Conservation (phyloP, 352 stramenopile genomes). For the Blastocystis sp. region DNA sequence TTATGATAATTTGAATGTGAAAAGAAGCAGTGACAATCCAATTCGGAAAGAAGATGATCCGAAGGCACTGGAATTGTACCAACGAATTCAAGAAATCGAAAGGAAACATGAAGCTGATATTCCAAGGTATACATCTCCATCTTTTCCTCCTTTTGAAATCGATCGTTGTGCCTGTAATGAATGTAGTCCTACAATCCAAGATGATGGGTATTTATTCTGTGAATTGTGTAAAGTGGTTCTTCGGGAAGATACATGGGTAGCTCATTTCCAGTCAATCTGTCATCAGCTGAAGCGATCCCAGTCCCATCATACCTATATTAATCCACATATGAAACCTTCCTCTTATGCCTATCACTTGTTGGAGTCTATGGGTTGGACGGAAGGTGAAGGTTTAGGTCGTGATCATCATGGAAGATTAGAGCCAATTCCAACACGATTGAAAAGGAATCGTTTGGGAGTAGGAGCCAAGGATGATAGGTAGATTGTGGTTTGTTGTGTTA, state of each 20-base stretch:
- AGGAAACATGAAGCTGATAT: not conserved
- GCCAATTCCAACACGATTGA: constrained; percentile 46
- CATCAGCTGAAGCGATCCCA: constrained; percentile 38
- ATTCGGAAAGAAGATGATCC: not conserved
- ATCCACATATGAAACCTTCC: constrained; percentile 3
- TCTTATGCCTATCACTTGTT: constrained; percentile 14
- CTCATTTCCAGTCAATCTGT: constrained; percentile 30
- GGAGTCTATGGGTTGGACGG: constrained; percentile 53
- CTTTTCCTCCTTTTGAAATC: not conserved
- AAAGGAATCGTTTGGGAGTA: constrained; percentile 49
- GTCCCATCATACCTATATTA: constrained; percentile 30
- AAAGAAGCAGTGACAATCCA: not conserved
- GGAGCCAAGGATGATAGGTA: constrained; percentile 24
- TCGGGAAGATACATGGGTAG: not conserved
- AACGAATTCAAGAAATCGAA: constrained; percentile 52
- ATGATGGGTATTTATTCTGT: constrained; percentile 11
- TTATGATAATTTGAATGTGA: constrained; percentile 7
- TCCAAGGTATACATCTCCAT: not conserved
- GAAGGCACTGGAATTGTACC: not conserved
- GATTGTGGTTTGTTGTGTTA: not conserved
- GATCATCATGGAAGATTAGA: constrained; percentile 38
- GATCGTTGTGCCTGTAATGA: constrained; percentile 9
- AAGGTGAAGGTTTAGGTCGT: constrained; percentile 34
- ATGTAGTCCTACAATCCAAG: constrained; percentile 7
- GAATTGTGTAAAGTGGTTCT: not conserved